Percentiles rank a stretch among this genome's conserved stretches.
Conservation (phyloP, 805 yeast genomes). For the Starmera dryadoides region DNA sequence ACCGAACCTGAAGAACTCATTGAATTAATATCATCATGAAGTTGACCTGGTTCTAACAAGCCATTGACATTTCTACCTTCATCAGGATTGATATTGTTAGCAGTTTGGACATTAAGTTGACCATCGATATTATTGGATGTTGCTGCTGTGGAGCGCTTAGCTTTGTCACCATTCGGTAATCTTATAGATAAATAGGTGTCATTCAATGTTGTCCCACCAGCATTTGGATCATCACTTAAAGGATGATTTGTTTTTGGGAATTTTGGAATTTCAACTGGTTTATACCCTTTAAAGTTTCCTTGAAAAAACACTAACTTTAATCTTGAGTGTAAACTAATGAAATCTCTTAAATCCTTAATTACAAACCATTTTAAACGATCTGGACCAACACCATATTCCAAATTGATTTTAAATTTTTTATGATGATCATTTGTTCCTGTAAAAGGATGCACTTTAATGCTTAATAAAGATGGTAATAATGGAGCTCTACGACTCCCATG, state of each 20-base stretch:
- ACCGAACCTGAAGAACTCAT: background rate
- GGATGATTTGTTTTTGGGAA: constrained; percentile 22
- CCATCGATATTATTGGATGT: too few relatives aligned
- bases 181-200: constrained; percentile 15
- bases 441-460: constrained; percentile 51
- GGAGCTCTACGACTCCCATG: constrained; percentile 77
- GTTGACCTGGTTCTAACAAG: too few relatives aligned
- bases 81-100: too few relatives aligned
- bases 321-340: constrained; percentile 62
- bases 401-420: constrained; percentile 51
- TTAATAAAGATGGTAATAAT: constrained; percentile 63
- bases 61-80: too few relatives aligned
- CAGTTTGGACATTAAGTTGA: background rate
- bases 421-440: constrained; percentile 26
- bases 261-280: constrained; percentile 27
- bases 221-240: background rate
- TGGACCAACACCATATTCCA: constrained; percentile 88
- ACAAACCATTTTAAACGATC: constrained; percentile 76
- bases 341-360: constrained; percentile 62
- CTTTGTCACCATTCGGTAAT: too few relatives aligned
- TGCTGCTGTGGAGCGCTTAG: too few relatives aligned
- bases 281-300: constrained; percentile 16
- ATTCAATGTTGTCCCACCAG: constrained; percentile 11
- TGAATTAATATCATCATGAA: background rate
- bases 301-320: constrained; percentile 49